A percentile compares a stretch with the other conserved stretches of the same genome.
These are phyloP conservation scores for Carex littledalei DNA, from an alignment of 176 grass and related monocot genomes.

Conservation along the genomic window DNA sequence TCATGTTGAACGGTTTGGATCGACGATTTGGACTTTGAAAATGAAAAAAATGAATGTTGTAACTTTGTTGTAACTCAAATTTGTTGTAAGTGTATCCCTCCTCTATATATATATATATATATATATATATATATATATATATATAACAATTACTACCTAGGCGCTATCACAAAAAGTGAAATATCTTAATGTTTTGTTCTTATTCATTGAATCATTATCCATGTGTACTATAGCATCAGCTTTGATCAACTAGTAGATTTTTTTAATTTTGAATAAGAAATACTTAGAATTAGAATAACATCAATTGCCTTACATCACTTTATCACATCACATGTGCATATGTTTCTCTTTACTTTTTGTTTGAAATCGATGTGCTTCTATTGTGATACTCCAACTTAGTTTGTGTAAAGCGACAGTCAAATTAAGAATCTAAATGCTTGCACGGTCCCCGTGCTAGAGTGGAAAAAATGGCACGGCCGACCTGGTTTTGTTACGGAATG, in stretches of 20 bases:
- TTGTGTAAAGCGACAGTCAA: background rate
- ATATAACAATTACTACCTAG: too few species aligned
- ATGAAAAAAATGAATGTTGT: too few species aligned
- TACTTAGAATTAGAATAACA: background rate
- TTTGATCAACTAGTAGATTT: background rate
- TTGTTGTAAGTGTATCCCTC: too few species aligned
- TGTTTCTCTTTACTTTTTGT: slow-evolving; percentile 16
- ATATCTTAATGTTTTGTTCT: background rate
- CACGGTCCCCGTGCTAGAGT: too few species aligned
- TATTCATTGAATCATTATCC: background rate
- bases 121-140: too few species aligned
- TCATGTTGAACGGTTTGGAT: too few species aligned
- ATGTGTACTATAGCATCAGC: background rate
- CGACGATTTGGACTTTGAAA: too few species aligned
- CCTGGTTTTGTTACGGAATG: too few species aligned
- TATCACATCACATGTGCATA: slow-evolving; percentile 22
- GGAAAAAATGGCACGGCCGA: too few species aligned
- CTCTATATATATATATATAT: too few species aligned
- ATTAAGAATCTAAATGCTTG: background rate
- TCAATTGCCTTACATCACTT: slow-evolving; percentile 1
- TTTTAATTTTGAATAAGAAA: background rate
- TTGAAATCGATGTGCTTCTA: slow-evolving; percentile 1
- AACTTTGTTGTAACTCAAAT: too few species aligned
- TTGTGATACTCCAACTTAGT: background rate
- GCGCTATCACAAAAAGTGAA: background rate